Evolutionary conservation across 192 early-diverging fungal genomes (phyloP).

Genomic region (Dimargaris xerosporica): DNA sequence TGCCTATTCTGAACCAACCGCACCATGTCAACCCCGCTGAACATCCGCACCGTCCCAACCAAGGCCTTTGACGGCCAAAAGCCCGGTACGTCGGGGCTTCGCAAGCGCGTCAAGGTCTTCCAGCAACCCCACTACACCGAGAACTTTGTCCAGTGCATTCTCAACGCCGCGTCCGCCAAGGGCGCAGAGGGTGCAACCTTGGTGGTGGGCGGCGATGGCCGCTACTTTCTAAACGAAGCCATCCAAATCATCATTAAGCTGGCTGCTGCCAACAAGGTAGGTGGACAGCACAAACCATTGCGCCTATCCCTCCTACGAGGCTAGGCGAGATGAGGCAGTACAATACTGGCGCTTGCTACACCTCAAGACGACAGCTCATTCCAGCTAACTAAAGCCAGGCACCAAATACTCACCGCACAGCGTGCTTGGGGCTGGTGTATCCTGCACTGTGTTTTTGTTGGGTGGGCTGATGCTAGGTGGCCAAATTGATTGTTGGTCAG

Average conservation of each 20-base stretch:
- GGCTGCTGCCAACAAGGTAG: slow-evolving; percentile 66
- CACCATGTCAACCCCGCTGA: slow-evolving; percentile 14
- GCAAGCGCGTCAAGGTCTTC: slow-evolving; percentile 92
- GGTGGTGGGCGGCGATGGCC: slow-evolving; percentile 92
- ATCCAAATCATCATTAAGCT: slow-evolving; percentile 78
- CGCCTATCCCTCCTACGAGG: too few relatives aligned
- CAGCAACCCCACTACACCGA: slow-evolving; percentile 90
- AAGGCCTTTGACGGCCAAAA: slow-evolving; percentile 83
- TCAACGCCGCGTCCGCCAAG: slow-evolving; percentile 52
- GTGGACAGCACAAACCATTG: too few relatives aligned
- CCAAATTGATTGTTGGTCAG: slow-evolving; percentile 78
- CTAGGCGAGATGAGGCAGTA: too few relatives aligned
- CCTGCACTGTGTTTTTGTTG: slow-evolving; percentile 6
- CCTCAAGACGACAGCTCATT: too few relatives aligned
- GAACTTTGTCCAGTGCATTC: slow-evolving; percentile 89
- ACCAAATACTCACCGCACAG: too few relatives aligned
- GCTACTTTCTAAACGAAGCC: slow-evolving; percentile 73
- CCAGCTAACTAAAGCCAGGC: too few relatives aligned
- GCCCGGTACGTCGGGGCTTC: slow-evolving; percentile 90
- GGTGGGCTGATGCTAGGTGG: slow-evolving; percentile 43
- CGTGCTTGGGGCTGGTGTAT: too few relatives aligned
- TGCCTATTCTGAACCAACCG: too few relatives aligned
- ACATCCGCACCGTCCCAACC: slow-evolving; percentile 39
- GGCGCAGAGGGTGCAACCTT: slow-evolving; percentile 64
- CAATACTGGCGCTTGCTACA: too few relatives aligned